Evolutionary conservation across 164 flowering plant genomes (phyloP), one percentile per base, ranked within the genome.

Genomic region (Amborella trichopoda): DNA sequence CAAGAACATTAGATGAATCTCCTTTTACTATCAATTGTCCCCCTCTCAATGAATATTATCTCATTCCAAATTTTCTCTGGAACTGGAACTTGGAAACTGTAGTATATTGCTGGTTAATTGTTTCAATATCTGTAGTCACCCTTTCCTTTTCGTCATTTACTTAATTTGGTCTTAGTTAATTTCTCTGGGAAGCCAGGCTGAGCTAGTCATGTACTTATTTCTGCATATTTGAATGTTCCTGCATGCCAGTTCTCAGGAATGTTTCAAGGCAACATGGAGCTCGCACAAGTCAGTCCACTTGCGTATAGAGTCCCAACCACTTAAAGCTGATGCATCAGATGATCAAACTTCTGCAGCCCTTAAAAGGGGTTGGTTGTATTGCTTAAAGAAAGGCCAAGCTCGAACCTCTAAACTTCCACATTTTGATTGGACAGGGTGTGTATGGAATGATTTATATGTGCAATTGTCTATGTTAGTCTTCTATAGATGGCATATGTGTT

Each of bases 381-480:
- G 96, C 67, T 50, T 80, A 58, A 76, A 64, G 74, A 82, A 72
- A 72, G 99, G 99, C 52, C 94, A 78, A 50, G 53, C 76, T 48
- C 78, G 95, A 46, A 73, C 88, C 23, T 52, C 79, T 24, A 77
- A 82, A 47, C 70, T 76, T 59, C 96, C 96, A 18, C 57, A 68
- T 57, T 91, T 80, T 70, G 88, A 80, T 64, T 91, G 96, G 99
- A 82, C 96, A 8, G 99, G 99, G 99, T 91, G 80, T 59, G 40
- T 37, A n/a, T 5, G n/a, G n/a, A n/a, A n/a, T n/a, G n/a, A n/a
- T n/a, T 6, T 30, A 13, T 6, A 30, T 6, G 6, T 30, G 34
- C 34, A 30, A 6, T 6, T 30, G 6, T 30, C 34, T 30, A 30
- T 30, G 34, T 30, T 30, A 13, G 34, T 30, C 13, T 6, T 30